Conservation (phyloP, 2,329 filamentous ascomycete species). For the Phyllosticta ampelicida region DNA sequence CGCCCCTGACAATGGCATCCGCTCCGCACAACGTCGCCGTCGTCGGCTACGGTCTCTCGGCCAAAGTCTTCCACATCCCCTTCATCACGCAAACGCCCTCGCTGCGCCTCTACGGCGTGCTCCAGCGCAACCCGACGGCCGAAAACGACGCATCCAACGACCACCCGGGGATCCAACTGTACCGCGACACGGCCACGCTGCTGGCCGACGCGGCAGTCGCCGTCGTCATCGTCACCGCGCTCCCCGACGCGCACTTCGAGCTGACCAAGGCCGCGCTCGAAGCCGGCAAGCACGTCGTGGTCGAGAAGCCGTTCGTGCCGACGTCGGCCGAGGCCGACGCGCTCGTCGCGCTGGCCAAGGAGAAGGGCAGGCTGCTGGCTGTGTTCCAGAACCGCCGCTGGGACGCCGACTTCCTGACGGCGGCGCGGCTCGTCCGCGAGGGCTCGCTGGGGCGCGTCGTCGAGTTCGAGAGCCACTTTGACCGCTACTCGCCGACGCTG, state of each 20-base stretch:
- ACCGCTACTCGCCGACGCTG: conserved; percentile 53
- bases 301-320: conserved; percentile 76
- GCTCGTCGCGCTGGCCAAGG: conserved; percentile 37
- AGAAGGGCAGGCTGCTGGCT: conserved; percentile 31
- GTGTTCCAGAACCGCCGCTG: conserved; percentile 55
- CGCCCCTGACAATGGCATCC: neutral
- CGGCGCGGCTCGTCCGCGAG: conserved; percentile 50
- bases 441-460: conserved; percentile 58
- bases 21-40: conserved; percentile 40
- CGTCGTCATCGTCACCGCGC: conserved; percentile 60
- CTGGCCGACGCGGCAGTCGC: conserved; percentile 56
- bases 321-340: conserved; percentile 55
- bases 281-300: conserved; percentile 65
- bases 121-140: conserved; percentile 58
- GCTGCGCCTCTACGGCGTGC: conserved; percentile 61
- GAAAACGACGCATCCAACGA: conserved; percentile 58
- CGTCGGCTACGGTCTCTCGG: conserved; percentile 52
- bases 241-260: conserved; percentile 59
- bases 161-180: conserved; percentile 54
- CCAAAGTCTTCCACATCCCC: conserved; percentile 77
- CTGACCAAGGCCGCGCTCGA: conserved; percentile 55
- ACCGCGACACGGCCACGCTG: conserved; percentile 50
- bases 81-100: conserved; percentile 49
- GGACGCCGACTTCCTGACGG: conserved; percentile 66
- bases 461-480: conserved; percentile 73